Evolutionary conservation across 768 basidiomycete species (phyloP), one percentile per base, ranked within the genome.

Genomic region (Leccinum pellstonianum): DNA sequence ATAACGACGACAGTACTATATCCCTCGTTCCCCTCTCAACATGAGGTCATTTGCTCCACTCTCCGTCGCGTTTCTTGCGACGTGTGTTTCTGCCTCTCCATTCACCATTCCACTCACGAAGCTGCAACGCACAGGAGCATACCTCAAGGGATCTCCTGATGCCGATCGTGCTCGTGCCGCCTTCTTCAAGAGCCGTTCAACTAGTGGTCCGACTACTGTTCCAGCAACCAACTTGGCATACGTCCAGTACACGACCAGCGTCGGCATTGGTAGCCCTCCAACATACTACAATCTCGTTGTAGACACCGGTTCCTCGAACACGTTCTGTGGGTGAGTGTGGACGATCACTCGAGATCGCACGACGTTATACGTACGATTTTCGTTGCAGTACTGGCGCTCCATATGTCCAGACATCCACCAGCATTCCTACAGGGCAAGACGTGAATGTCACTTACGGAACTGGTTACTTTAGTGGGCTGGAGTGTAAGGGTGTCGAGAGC

Each of bases 291-390:
- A 68, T 49, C 65, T 74, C 9, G 38, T 74, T 6, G 57, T 74
- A 14, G 75, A 75, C 56, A 75, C 75, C 3, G 71, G 74, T 5
- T 68, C 67, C 25, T 70, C 74, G 15, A 74, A 72, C 54, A 75
- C 70, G 0, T 74, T 73, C 54, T 65, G 73, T 53, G 63, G 60
- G 54, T 58, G 14, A 33, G 61, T 52, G 3, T 33, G 57, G 9
- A 52, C 14, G 29, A 29, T 37, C 33, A 8, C 35, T 60, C 9
- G 47, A 62, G 27, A 12, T 35, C 29, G 6, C 21, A 7, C 12
- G 19, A 23, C 23, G 21, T 23, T 21, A 21, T 21, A 25, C 12
- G 31, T 25, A 35, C 6, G 5, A 55, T 33, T 19, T 7, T 57
- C 29, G 23, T 51, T 49, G 6, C 49, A 70, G 74, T 12, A 66